Percentiles rank a stretch among this genome's conserved stretches.
phyloP scores from a whole-genome alignment of 345 rosid genomes.

The Populus simonii region DNA sequence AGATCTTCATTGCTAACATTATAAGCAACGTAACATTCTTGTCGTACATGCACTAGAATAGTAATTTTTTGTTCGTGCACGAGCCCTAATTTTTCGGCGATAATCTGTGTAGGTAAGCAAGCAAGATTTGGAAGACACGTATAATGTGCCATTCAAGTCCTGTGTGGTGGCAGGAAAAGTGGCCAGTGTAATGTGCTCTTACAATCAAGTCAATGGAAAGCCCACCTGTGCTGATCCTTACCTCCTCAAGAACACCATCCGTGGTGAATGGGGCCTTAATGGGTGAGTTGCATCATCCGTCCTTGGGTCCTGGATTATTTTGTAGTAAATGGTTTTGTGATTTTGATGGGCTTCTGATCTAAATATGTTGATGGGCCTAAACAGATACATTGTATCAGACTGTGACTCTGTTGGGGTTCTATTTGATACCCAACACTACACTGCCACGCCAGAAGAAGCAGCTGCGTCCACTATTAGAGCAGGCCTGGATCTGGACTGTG shows the following conservation, averaged over 20 bases:
- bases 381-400: slow-evolving; percentile 87
- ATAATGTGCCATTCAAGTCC: slow-evolving; percentile 73
- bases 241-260: slow-evolving; percentile 72
- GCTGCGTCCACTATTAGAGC: slow-evolving; percentile 77
- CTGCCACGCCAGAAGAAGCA: slow-evolving; percentile 73
- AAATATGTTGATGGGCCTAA: not conserved
- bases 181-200: slow-evolving; percentile 97
- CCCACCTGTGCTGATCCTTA: slow-evolving; percentile 90
- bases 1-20: not conserved
- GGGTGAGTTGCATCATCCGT: slow-evolving; percentile 46
- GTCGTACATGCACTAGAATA: not conserved
- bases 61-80: too few relatives aligned
- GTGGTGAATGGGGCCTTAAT: slow-evolving; percentile 82
- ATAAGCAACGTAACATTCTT: not conserved
- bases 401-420: slow-evolving; percentile 82
- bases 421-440: slow-evolving; percentile 74
- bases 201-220: slow-evolving; percentile 90
- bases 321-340: not conserved
- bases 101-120: slow-evolving; percentile 57
- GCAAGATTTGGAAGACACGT: slow-evolving; percentile 92
- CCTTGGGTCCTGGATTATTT: not conserved
- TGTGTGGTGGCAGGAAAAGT: slow-evolving; percentile 87
- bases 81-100: not conserved
- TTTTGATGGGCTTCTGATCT: not conserved
- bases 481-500: slow-evolving; percentile 91